These are phyloP conservation scores for Martiniozyma asiatica DNA, from an alignment of 1,139 yeast species.

Conservation along the genomic window DNA sequence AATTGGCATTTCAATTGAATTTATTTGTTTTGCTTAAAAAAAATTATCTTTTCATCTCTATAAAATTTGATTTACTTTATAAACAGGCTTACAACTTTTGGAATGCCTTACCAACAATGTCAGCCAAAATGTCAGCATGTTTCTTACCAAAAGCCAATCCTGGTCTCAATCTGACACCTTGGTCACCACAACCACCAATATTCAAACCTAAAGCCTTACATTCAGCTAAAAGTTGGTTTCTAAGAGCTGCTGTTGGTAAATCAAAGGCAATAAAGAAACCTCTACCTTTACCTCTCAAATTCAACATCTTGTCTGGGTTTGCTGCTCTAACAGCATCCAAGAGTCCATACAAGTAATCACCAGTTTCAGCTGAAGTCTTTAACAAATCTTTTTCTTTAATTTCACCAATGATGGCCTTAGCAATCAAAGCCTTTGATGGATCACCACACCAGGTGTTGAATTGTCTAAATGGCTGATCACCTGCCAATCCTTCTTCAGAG, in stretches of 20 bases:
- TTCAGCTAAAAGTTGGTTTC: slow-evolving; percentile 46
- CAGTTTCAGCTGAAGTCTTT: slow-evolving; percentile 43
- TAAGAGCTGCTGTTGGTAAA: slow-evolving; percentile 35
- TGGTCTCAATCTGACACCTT: slow-evolving; percentile 67
- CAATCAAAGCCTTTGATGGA: slow-evolving; percentile 65
- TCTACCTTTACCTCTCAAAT: slow-evolving; percentile 62
- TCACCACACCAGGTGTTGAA: slow-evolving; percentile 92
- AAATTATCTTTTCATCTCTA: no score
- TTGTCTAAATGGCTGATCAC: slow-evolving; percentile 66
- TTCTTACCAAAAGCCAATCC: slow-evolving; percentile 61
- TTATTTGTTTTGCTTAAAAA: no score
- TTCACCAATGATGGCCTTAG: slow-evolving; percentile 59
- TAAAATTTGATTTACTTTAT: no score
- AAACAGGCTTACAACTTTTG: slow-evolving; percentile 15
- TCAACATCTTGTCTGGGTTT: slow-evolving; percentile 38
- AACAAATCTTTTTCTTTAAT: slow-evolving; percentile 48
- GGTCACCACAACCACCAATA: slow-evolving; percentile 73
- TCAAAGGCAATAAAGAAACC: slow-evolving; percentile 81
- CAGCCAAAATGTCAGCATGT: slow-evolving; percentile 59
- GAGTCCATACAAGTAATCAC: slow-evolving; percentile 45
- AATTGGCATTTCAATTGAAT: no score
- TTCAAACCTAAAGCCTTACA: slow-evolving; percentile 56
- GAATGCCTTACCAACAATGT: slow-evolving; percentile 35
- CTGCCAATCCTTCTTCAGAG: slow-evolving; percentile 57
- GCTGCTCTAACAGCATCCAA: slow-evolving; percentile 38